Evolutionary conservation across 2,329 filamentous ascomycete genomes (phyloP), one percentile per base, ranked within the genome.

Genomic region (Xylaria sp.): DNA sequence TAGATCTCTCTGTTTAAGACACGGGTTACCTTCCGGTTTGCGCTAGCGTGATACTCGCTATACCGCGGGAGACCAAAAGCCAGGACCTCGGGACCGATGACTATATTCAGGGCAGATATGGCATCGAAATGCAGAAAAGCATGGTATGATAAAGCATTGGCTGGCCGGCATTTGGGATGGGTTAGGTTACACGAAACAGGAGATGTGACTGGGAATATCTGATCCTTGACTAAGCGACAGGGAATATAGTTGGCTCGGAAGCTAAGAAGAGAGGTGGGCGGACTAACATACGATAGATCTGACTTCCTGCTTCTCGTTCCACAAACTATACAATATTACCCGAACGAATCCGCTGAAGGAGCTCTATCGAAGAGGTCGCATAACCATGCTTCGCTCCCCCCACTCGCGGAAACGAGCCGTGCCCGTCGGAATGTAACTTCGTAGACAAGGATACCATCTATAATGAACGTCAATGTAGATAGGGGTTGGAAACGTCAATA

Each of bases 151-250:
- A 59, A 64, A 65, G 35, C 63, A 5, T 31, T 27, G 64, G 69
- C 70, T 73, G 69, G 57, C 72, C 71, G 66, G 73, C 70, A 75
- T 72, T 71, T 64, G 64, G 67, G 64, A 49, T 49, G 58, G n/a
- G n/a, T 59, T 29, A n/a, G 19, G 56, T 64, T 44, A 59, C 57
- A 62, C 44, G 61, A 62, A 56, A 56, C 43, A 48, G 17, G 58
- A 47, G 21, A 62, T 54, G 51, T 25, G 51, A 55, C 31, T 38
- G 4, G 51, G 43, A 58, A 25, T 21, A 48, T 43, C 19, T 38
- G 31, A 64, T 17, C 19, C 23, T 44, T 21, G 25, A 43, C 31
- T 25, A 25, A 21, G 29, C 48, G 33, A 25, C 10, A 17, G 15
- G 19, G 31, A 11, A 31, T 17, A 48, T 4, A 53, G 25, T 48